Conservation (phyloP, 1,284 basidiomycete species). For the Melampsora americana region DNA sequence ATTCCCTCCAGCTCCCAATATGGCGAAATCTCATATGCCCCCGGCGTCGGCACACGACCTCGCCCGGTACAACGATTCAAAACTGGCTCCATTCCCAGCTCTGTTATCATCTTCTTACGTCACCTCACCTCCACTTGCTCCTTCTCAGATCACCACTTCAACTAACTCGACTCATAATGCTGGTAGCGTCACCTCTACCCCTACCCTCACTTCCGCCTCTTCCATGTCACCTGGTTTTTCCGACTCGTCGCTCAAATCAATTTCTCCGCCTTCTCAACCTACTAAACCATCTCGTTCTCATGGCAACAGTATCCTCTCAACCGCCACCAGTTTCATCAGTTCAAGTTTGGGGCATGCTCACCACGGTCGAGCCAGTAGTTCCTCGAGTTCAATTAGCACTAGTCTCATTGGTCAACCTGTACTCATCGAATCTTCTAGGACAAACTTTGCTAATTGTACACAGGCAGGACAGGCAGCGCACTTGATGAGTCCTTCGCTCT, state of each 20-base stretch:
- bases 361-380: constrained; percentile 7
- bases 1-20: constrained; percentile 61
- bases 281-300: constrained; percentile 17
- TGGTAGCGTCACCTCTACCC: not conserved
- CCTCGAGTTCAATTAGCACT: not conserved
- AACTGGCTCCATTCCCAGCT: constrained; percentile 80
- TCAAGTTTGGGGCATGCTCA: not conserved
- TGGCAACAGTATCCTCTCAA: constrained; percentile 26
- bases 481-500: not conserved
- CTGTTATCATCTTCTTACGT: constrained; percentile 16
- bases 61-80: constrained; percentile 67
- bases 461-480: not conserved
- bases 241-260: constrained; percentile 7
- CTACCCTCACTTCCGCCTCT: not conserved
- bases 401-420: not conserved
- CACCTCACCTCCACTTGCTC: constrained; percentile 19
- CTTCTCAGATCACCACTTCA: constrained; percentile 3
- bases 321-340: constrained; percentile 37
- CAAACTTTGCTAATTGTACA: constrained; percentile 2
- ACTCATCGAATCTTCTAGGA: not conserved
- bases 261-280: not conserved
- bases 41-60: constrained; percentile 64
- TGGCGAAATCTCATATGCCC: constrained; percentile 62
- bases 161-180: not conserved
- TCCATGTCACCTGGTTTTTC: constrained; percentile 1